Conservation (phyloP, 306 rosid species). For the Senna tora region DNA sequence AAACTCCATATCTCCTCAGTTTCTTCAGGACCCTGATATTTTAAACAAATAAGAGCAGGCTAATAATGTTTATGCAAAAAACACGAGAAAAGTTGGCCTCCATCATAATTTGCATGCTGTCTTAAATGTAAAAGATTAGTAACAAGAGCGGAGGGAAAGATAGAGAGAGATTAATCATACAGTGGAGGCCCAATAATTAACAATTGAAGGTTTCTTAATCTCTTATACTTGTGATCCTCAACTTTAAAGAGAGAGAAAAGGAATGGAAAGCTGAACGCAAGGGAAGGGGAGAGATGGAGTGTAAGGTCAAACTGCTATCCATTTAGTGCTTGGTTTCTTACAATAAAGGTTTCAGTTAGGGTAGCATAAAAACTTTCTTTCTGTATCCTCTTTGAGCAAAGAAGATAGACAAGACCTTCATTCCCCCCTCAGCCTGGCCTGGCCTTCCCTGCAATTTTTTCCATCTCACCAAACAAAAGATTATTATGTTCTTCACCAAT, state of each 20-base stretch:
- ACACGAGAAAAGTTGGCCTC: conserved; percentile 9
- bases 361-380: neutral
- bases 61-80: conserved; percentile 22
- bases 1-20: conserved; percentile 75
- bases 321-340: neutral
- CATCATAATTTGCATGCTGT: conserved; percentile 13
- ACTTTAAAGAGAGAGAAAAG: too few species aligned
- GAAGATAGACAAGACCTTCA: neutral
- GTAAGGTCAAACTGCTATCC: too few species aligned
- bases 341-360: neutral
- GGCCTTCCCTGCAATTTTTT: conserved; percentile 4
- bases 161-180: conserved; percentile 17
- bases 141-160: neutral
- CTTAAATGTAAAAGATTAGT: neutral
- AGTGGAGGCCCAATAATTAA: neutral
- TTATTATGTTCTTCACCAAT: neutral
- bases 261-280: neutral
- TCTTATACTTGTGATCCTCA: too few species aligned
- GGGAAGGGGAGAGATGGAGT: neutral
- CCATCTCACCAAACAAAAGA: conserved; percentile 6
- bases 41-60: conserved; percentile 39
- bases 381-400: neutral
- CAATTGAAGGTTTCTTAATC: too few species aligned
- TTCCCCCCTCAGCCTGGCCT: neutral
- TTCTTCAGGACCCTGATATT: conserved; percentile 60